These are phyloP conservation scores for Pichia sp. DNA, from an alignment of 1,139 yeast genomes.

Conservation along the genomic window DNA sequence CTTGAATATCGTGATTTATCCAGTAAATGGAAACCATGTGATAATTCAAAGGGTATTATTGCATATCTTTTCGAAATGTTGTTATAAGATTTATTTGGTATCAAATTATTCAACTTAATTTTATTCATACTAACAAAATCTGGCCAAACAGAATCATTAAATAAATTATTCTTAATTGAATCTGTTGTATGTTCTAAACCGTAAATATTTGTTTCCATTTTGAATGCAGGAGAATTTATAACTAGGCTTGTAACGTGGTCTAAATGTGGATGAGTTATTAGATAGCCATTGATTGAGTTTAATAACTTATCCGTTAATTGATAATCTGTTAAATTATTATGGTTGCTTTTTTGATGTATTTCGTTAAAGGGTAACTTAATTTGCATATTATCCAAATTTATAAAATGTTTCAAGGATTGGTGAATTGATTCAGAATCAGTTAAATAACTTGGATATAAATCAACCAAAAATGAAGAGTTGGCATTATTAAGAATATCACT, in stretches of 20 bases:
- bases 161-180: constrained; percentile 49
- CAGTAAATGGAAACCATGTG: constrained; percentile 31
- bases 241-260: constrained; percentile 72
- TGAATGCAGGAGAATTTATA: constrained; percentile 61
- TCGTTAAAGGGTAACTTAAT: constrained; percentile 5
- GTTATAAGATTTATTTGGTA: background rate
- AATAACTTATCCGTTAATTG: constrained; percentile 19
- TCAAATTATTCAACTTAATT: constrained; percentile 11
- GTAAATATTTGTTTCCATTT: constrained; percentile 31
- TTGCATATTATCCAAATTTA: constrained; percentile 2
- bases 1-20: constrained; percentile 29
- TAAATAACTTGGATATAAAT: constrained; percentile 20
- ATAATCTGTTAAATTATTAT: constrained; percentile 6
- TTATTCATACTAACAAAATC: constrained; percentile 37
- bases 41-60: constrained; percentile 27
- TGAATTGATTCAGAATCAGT: background rate
- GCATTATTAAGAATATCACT: constrained; percentile 14
- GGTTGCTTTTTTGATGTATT: constrained; percentile 16
- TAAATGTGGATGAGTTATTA: constrained; percentile 77
- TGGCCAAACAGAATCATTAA: constrained; percentile 82
- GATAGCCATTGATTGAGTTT: constrained; percentile 31
- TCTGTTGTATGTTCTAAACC: constrained; percentile 51
- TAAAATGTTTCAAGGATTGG: background rate
- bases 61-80: constrained; percentile 24
- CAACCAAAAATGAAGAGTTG: constrained; percentile 11